These are phyloP conservation scores for Cryphonectria radicalis DNA, from an alignment of 2,329 filamentous ascomycete genomes.

Conservation along the genomic window DNA sequence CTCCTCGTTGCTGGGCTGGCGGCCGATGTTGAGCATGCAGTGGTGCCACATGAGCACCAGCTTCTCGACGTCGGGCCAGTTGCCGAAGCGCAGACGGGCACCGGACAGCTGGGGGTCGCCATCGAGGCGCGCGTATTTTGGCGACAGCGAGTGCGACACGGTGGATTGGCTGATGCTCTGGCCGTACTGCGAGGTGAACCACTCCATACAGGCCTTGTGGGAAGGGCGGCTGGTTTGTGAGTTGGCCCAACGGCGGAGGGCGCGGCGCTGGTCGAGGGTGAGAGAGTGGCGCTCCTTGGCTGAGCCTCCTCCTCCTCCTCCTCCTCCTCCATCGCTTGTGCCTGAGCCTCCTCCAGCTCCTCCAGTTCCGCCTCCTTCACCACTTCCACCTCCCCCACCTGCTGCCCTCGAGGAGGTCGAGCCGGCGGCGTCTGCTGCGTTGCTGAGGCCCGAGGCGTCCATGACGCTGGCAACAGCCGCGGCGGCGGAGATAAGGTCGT, in stretches of 20 bases:
- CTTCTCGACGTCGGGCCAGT: constrained; percentile 67
- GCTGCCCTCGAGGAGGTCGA: not conserved
- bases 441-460: constrained; percentile 20
- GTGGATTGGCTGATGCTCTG: constrained; percentile 67
- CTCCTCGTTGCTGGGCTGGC: constrained; percentile 65
- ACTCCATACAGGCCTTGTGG: constrained; percentile 66
- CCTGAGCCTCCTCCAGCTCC: not conserved
- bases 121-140: constrained; percentile 65
- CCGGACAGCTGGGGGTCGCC: constrained; percentile 65
- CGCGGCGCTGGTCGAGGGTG: constrained; percentile 65
- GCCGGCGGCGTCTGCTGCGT: not conserved
- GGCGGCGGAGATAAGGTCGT: constrained; percentile 24
- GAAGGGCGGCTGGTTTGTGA: constrained; percentile 59
- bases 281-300: constrained; percentile 61
- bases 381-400: not conserved
- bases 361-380: not conserved
- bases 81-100: constrained; percentile 64
- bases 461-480: constrained; percentile 23
- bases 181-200: constrained; percentile 62
- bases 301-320: constrained; percentile 9
- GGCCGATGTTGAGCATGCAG: constrained; percentile 54
- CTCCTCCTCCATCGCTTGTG: not conserved
- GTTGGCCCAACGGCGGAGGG: constrained; percentile 63
- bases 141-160: constrained; percentile 64
- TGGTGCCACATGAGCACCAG: constrained; percentile 61